Conservation (phyloP, 768 basidiomycete species). For the Nevesoporus exiguus region DNA sequence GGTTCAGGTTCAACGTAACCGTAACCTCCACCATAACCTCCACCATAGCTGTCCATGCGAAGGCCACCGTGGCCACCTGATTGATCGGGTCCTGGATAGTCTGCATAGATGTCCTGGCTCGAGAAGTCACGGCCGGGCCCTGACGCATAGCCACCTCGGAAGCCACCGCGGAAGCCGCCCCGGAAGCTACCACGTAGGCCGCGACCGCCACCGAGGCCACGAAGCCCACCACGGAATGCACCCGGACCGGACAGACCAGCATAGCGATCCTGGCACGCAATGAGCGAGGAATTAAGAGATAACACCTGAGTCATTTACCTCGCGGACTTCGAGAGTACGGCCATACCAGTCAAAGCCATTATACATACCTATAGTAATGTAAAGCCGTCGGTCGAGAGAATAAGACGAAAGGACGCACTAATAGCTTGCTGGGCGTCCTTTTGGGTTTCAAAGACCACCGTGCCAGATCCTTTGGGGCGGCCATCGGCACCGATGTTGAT, state of each 20-base stretch:
- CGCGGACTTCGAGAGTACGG: constrained; percentile 90
- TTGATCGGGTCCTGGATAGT: constrained; percentile 87
- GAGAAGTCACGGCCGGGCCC: constrained; percentile 69
- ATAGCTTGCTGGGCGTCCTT: constrained; percentile 93
- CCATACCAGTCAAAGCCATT: constrained; percentile 98
- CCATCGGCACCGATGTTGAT: constrained; percentile 93
- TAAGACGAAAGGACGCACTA: constrained; percentile 47
- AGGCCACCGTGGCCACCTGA: constrained; percentile 36
- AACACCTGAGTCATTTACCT: constrained; percentile 48
- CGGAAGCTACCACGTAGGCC: constrained; percentile 21
- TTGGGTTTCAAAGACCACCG: constrained; percentile 89
- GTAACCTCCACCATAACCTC: constrained; percentile 38
- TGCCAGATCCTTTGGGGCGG: constrained; percentile 94
- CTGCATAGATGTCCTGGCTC: constrained; percentile 86
- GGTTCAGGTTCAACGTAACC: constrained; percentile 68
- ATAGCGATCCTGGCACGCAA: constrained; percentile 66
- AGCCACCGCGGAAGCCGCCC: constrained; percentile 46
- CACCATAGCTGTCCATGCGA: constrained; percentile 36
- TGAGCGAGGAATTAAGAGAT: background rate
- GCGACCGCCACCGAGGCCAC: constrained; percentile 47
- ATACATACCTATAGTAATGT: constrained; percentile 70
- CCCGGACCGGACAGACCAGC: constrained; percentile 75
- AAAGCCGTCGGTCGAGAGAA: background rate
- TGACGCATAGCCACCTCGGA: constrained; percentile 54
- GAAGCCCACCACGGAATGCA: constrained; percentile 54